Conservation (phyloP, 345 rosid genomes). For the Toxicodendron radicans region DNA sequence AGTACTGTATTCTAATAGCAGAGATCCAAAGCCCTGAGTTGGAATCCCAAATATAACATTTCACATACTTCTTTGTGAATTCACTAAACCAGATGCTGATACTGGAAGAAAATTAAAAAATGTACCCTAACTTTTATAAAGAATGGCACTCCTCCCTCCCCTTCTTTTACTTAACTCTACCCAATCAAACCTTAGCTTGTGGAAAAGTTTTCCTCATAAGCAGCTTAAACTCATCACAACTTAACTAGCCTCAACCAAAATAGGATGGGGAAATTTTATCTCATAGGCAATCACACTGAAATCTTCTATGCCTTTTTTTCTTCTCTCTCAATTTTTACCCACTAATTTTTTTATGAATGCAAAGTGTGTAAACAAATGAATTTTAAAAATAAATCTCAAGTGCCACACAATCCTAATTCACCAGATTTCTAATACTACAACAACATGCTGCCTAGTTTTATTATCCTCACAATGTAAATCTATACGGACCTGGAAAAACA, state of each 20-base stretch:
- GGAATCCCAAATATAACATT: no score
- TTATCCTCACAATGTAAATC: background rate
- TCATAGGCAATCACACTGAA: background rate
- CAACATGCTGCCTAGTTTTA: background rate
- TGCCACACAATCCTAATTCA: background rate
- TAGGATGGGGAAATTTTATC: background rate
- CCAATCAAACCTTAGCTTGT: background rate
- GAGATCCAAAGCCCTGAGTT: no score
- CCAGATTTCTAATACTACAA: background rate
- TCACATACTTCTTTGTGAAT: background rate
- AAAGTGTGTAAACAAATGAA: background rate
- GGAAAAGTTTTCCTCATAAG: background rate
- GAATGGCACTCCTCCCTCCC: no score
- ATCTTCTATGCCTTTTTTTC: no score
- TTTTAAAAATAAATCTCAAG: background rate
- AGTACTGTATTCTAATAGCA: no score
- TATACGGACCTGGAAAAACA: slow-evolving; percentile 48
- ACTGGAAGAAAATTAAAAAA: background rate
- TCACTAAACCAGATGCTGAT: background rate
- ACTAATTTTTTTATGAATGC: background rate
- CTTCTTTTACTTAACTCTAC: background rate
- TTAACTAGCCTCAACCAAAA: background rate
- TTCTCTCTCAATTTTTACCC: background rate
- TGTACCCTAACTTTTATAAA: background rate
- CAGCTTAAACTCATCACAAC: background rate